Percentiles rank a stretch among this genome's conserved stretches.
phyloP scores from a whole-genome alignment of 2,329 filamentous ascomycete species.

The Metarhizium sp. region DNA sequence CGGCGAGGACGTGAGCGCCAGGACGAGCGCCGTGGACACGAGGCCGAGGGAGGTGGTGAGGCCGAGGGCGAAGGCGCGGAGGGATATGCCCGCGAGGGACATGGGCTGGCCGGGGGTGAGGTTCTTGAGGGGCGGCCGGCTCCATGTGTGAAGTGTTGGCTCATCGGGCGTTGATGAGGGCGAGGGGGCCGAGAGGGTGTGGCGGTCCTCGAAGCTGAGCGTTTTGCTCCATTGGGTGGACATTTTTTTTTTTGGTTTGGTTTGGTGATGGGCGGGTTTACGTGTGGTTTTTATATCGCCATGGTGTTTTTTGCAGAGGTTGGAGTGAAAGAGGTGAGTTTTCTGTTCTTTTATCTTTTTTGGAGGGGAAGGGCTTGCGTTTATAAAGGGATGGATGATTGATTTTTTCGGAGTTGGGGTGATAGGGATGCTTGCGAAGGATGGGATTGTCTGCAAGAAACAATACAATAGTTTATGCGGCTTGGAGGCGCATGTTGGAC shows the following conservation, averaged over 20 bases:
- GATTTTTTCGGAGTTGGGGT: too few relatives aligned
- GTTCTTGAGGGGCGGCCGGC: slow-evolving; percentile 7
- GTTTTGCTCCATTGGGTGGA: not conserved
- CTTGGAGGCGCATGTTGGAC: not conserved
- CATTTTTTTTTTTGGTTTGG: not conserved
- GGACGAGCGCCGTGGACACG: slow-evolving; percentile 19
- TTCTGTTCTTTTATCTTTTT: too few relatives aligned
- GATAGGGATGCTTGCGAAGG: not conserved
- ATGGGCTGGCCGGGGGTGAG: slow-evolving; percentile 38
- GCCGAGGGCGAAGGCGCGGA: slow-evolving; percentile 48
- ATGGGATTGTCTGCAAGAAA: not conserved
- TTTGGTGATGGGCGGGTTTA: not conserved
- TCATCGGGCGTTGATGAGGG: too few relatives aligned
- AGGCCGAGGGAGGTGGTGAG: slow-evolving; percentile 28
- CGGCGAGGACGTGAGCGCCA: slow-evolving; percentile 31
- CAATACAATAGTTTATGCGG: not conserved
- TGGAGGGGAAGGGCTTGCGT: not conserved
- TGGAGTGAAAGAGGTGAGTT: not conserved
- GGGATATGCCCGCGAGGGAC: slow-evolving; percentile 50
- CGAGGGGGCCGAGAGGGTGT: slow-evolving; percentile 3
- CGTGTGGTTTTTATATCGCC: not conserved
- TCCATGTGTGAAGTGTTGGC: slow-evolving; percentile 7
- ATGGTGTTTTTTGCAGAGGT: not conserved
- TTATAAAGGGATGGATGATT: too few relatives aligned
- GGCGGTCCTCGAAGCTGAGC: not conserved